phyloP scores from a whole-genome alignment of 2,329 filamentous ascomycete genomes.

The Ophiostoma sp. region DNA sequence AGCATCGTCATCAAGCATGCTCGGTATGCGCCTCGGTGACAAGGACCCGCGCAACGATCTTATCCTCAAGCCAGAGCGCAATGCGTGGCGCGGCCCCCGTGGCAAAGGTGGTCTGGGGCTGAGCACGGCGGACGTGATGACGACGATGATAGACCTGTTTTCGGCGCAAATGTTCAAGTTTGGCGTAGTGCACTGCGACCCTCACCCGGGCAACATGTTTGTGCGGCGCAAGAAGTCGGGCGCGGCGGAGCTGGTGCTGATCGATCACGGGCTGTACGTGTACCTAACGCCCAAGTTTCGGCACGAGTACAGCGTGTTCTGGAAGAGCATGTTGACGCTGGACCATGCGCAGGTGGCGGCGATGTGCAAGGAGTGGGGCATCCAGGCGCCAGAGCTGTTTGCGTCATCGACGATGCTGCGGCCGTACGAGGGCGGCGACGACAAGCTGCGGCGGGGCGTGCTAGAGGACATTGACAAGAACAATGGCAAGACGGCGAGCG shows the following conservation, averaged over 20 bases:
- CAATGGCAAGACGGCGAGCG: constrained; percentile 53
- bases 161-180: constrained; percentile 97
- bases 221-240: constrained; percentile 78
- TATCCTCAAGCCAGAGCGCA: constrained; percentile 79
- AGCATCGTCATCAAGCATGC: constrained; percentile 28
- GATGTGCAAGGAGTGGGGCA: constrained; percentile 77
- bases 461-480: constrained; percentile 60
- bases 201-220: constrained; percentile 96
- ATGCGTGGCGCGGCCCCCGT: constrained; percentile 67
- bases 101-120: constrained; percentile 78
- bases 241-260: constrained; percentile 83
- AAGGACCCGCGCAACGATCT: constrained; percentile 46
- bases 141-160: constrained; percentile 92
- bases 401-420: constrained; percentile 84
- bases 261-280: constrained; percentile 95
- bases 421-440: constrained; percentile 82
- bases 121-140: constrained; percentile 81
- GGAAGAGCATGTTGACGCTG: constrained; percentile 89
- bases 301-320: constrained; percentile 81
- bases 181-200: constrained; percentile 93
- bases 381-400: constrained; percentile 84
- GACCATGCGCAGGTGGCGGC: constrained; percentile 74
- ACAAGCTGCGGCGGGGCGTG: constrained; percentile 58
- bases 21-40: constrained; percentile 30
- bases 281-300: constrained; percentile 80